Base-by-base conservation (phyloP, 257 asterid species). In the Mitragyna speciosa region DNA sequence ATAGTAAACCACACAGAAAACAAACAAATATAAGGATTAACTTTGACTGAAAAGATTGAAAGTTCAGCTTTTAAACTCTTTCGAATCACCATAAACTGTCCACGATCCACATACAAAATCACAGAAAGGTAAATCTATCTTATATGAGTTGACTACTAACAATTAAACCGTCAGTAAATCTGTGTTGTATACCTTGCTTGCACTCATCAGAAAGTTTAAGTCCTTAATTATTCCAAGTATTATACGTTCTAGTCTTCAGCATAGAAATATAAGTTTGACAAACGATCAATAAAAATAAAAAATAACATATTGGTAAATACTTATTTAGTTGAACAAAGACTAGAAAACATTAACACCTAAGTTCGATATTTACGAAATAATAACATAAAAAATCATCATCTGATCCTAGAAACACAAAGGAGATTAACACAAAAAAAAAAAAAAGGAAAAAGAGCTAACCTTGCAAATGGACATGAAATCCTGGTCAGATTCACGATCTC, bases 401-500 rank as follows among this genome's bases (percentile, higher is more conserved):
- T 61, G 1, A 61, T 61, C 28, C 65, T 7, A 19, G 59, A 58
- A 75, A 72, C 22, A 2, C 4, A 17, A 6, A 73, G 7, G n/a
- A 4, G 17, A 20, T n/a, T 20, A 14, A 24, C 2, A 1, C 4
- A 36, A 22, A 47, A 26, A 39, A 14, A 39, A 24, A 3, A 69
- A 39, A 20, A 6, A 22, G n/a, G 30, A 15, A 1, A 0, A 17
- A 69, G 72, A 69, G 72, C 73, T 79, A 39, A 96, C 99, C 97
- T 96, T 94, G 93, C 99, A 96, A 84, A 87, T 65, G 72, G 99
- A 90, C 98, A 96, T 90, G 89, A 91, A 96, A 89, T 96, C 99
- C 61, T 94, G 99, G 86, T 96, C 99, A 1, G 98, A 92, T 74
- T 82, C 83, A 8, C 98, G 89, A 84, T 96, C 99, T 39, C 99